These are phyloP conservation scores for Hericium rajendrae DNA, from an alignment of 768 basidiomycete genomes.

Conservation along the genomic window DNA sequence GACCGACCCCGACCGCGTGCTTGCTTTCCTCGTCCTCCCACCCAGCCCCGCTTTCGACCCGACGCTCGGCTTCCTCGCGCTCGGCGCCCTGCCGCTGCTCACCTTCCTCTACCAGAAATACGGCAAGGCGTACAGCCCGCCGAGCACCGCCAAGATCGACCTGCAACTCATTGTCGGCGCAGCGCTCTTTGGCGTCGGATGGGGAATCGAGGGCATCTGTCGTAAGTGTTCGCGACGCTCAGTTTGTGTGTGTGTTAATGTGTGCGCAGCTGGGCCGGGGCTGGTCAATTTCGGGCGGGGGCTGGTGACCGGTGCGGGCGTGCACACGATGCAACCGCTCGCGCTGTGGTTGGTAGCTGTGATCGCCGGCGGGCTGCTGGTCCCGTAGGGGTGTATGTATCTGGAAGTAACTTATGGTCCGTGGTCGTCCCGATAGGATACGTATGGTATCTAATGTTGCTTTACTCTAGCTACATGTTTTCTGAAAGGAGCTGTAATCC, in stretches of 20 bases:
- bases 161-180: conserved; percentile 38
- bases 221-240: conserved; percentile 31
- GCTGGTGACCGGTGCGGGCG: conserved; percentile 25
- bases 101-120: conserved; percentile 32
- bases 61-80: conserved; percentile 44
- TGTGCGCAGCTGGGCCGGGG: conserved; percentile 44
- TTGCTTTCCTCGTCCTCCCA: conserved; percentile 44
- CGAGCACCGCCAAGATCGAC: conserved; percentile 30
- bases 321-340: conserved; percentile 18
- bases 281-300: conserved; percentile 51
- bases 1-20: conserved; percentile 36
- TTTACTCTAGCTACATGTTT: too few species aligned
- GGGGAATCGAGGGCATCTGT: conserved; percentile 53
- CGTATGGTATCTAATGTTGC: too few species aligned
- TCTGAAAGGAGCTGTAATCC: too few species aligned
- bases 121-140: conserved; percentile 31
- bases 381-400: not conserved
- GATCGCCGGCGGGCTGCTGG: conserved; percentile 18
- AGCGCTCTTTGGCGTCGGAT: conserved; percentile 50
- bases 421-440: too few species aligned
- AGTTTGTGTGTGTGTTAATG: not conserved
- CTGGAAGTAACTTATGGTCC: too few species aligned
- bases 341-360: conserved; percentile 31
- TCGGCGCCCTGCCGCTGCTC: conserved; percentile 39
- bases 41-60: conserved; percentile 43